Base-by-base conservation (phyloP, 257 asterid species). In the Hygrophila difformis region DNA sequence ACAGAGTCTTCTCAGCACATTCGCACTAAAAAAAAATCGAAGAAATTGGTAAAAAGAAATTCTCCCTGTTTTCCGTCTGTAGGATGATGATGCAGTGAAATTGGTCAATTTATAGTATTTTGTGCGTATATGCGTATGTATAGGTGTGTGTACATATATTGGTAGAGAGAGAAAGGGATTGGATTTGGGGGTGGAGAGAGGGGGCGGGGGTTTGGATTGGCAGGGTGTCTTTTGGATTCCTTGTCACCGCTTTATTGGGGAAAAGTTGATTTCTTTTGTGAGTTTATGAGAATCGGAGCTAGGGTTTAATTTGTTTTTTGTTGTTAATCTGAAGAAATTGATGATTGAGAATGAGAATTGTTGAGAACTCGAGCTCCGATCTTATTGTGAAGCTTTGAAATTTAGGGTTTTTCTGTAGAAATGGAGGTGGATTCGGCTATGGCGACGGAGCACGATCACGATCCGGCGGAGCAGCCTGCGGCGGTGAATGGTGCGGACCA, bases 371-470 rank as follows among this genome's bases (percentile, higher is more conserved):
- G 55, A 61, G 71, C 80, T 69, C 69, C 81, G 87, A 81, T 77
- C 68, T 62, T 43, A 36, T 51, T 53, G 24, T 60, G 44, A 49
- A 45, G 66, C 36, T 63, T 64, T 47, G 38, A 23, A 66, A 60
- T 73, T 75, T 59, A 67, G 85, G 82, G 74, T 64, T 78, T 78
- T 48, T 41, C 8, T 51, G 65, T 49, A 36, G 62, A 21, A 55
- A 87, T 87, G 97, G 97, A 87, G 53, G 87, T 72, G 59, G 97
- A 87, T 80, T 83, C 88, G 57, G 72, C 77, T 59, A 76, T 74
- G 86, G 63, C 75, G 8, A 14, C 81, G 44, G 87, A 75, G 45
- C 41, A 79, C 70, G 86, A 89, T 75, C 96, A 79, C 68, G 84
- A 68, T 70, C 75, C 73, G 36, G 47, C 71, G 49, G 67, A 20